Base-by-base conservation (phyloP, 2,329 filamentous ascomycete species). In the Penicillium sp. region DNA sequence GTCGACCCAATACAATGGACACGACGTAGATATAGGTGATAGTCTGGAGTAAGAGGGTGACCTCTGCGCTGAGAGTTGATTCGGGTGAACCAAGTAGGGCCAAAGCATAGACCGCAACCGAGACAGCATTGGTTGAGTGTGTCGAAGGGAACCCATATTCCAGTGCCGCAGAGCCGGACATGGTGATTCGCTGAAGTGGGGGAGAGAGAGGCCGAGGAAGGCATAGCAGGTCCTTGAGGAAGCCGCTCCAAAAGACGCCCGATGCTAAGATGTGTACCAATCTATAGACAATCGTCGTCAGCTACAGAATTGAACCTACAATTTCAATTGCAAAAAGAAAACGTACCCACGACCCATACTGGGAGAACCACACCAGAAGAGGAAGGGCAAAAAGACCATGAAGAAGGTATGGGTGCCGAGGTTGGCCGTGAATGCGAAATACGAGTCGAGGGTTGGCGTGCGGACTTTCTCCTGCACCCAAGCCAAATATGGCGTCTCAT, bases 121-220 rank as follows among this genome's bases (percentile, higher is more conserved):
- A 97, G 7, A 97, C 90, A 2, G 94, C 94, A 74, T 99, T 99
- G 49, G 94, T 94, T 15, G 93, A 96, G 74, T 99, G 94, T 0
- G 94, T 97, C 9, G 93, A 97, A 0, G 94, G 94, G 67, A 97
- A 97, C 21, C 94, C 94, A 72, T 99, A 99, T 72, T 99, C 94
- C 54, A 99, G 84, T 10, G 93, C 92, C 4, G 91, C 93, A 6
- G 91, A 96, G 4, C 93, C 93, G 50, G 93, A 97, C 93, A 97
- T 97, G 65, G 93, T 97, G 73, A 99, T 97, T 53, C 94, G 87
- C 59, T 95, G 88, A 17, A 99, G 82, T 1, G 94, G 94, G 21
- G 94, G 94, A 4, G 93, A 97, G 23, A 97, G 80, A 1, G 94
- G 94, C 29, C 94, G 86, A 15, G 94, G 94, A 19, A 99, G 84